These are phyloP conservation scores for Diutina scorzettiae DNA, from an alignment of 1,139 yeast genomes.

Conservation along the genomic window DNA sequence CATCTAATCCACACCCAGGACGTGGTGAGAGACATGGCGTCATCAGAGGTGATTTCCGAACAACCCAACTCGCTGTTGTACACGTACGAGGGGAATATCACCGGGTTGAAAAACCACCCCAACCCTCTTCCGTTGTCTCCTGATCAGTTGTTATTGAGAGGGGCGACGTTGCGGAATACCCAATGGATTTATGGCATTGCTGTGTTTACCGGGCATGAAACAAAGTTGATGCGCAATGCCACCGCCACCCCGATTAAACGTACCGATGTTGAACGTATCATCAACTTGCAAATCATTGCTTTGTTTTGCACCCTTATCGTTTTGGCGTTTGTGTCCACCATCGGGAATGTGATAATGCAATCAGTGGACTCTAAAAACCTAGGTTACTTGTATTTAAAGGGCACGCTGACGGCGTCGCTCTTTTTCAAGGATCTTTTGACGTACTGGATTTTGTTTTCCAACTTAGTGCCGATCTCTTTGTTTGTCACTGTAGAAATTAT, in stretches of 20 bases:
- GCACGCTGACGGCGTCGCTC: conserved; percentile 53
- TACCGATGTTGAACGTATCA: conserved; percentile 93
- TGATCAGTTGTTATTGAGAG: conserved; percentile 83
- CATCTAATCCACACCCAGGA: conserved; percentile 58
- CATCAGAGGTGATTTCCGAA: conserved; percentile 54
- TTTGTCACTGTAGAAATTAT: conserved; percentile 94
- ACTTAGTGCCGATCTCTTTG: conserved; percentile 87
- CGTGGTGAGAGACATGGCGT: conserved; percentile 26
- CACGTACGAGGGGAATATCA: conserved; percentile 84
- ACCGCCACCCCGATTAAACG: conserved; percentile 96
- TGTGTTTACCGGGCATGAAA: conserved; percentile 94
- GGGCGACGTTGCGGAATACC: conserved; percentile 91
- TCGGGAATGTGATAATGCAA: conserved; percentile 76
- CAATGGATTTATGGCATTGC: conserved; percentile 93
- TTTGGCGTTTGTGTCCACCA: conserved; percentile 66
- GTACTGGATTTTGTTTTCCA: conserved; percentile 91
- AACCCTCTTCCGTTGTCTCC: conserved; percentile 66
- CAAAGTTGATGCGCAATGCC: conserved; percentile 96
- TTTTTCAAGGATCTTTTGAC: conserved; percentile 85
- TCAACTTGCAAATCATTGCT: conserved; percentile 83
- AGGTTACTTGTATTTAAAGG: conserved; percentile 56
- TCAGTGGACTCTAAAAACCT: conserved; percentile 40
- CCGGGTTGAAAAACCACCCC: conserved; percentile 32
- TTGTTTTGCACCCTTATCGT: conserved; percentile 69
- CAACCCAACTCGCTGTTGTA: conserved; percentile 91